Base-by-base conservation (phyloP, 306 rosid species). In the Geum urbanum region DNA sequence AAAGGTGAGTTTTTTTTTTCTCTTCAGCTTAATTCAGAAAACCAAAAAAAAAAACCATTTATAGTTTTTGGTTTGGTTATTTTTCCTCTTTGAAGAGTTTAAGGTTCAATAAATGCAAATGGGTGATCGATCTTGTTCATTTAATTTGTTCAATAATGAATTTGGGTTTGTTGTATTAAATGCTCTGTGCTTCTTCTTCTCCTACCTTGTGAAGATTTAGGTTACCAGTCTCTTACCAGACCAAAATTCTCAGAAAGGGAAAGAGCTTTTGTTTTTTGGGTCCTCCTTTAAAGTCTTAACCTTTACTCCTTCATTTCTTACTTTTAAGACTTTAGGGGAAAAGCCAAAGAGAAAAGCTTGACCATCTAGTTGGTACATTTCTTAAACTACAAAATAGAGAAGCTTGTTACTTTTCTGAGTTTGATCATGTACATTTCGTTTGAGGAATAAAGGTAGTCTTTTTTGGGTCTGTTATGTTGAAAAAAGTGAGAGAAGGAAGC, bases 1-100 rank as follows among this genome's bases (percentile, higher is more conserved):
- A 72, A 94, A 94, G 98, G 98, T 86, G 32, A 18, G 50, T 57
- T 61, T 8, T n/a, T n/a, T n/a, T n/a, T 2, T 41, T 20, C 7
- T 22, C 32, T 27, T 27, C 32, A 27, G 9, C 24, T 35, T 32
- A 18, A 63, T 39, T 55, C 11, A 55, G 12, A 40, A 68, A 20
- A 20, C 4, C 46, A n/a, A n/a, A n/a, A 37, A 15, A 44, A 58
- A 8, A 27, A 1, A 48, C 57, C 52, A 37, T 16, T 39, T 35
- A 13, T 60, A 24, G 9, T 18, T 61, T 58, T 14, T 3, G 8
- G 60, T 35, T 55, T n/a, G 8, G 9, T 32, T 39, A 44, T 3
- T 35, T 47, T 56, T 46, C 65, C 53, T 2, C 56, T 69, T 44
- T 41, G 2, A 15, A 27, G 32, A 27, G 32, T 27, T 27, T 27